A percentile compares a stretch with the other conserved stretches of the same genome.
These are phyloP conservation scores for Hirsutella rhossiliensis DNA, from an alignment of 2,329 filamentous ascomycete species.

Conservation along the genomic window DNA sequence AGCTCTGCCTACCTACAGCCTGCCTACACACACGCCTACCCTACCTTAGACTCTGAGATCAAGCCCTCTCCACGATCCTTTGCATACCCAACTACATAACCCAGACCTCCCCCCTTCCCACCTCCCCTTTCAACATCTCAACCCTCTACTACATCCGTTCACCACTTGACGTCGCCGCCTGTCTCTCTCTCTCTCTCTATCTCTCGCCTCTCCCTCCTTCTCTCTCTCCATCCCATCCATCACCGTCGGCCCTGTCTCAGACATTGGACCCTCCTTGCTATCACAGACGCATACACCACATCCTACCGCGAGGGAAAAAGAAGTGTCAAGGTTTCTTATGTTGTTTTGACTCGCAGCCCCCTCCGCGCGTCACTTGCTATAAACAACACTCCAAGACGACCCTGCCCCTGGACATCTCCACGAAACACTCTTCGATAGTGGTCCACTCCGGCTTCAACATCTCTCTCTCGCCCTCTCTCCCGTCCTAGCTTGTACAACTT, in stretches of 20 bases:
- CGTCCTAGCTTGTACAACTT: background rate
- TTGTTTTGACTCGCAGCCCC: conserved; percentile 1
- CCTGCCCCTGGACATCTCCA: no score
- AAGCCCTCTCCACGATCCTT: background rate
- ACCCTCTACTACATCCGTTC: background rate
- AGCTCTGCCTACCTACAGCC: background rate
- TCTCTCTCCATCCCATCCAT: background rate
- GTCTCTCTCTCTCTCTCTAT: background rate
- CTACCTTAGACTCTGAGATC: background rate
- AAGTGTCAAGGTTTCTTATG: conserved; percentile 1
- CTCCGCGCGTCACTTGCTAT: background rate
- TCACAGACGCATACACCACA: background rate
- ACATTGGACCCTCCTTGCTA: conserved; percentile 2
- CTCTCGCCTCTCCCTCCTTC: background rate
- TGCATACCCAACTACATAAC: conserved; percentile 1
- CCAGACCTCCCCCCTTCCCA: background rate
- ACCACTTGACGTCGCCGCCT: background rate
- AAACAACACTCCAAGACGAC: background rate
- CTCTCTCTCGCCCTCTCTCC: background rate
- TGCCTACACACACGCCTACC: background rate
- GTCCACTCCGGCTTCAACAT: no score
- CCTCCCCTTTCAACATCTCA: background rate
- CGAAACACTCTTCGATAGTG: no score
- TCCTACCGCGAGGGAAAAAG: conserved; percentile 1
- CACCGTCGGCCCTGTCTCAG: conserved; percentile 3